Evolutionary conservation across 805 yeast species (phyloP).

Genomic region (Monosporozyma solicola): DNA sequence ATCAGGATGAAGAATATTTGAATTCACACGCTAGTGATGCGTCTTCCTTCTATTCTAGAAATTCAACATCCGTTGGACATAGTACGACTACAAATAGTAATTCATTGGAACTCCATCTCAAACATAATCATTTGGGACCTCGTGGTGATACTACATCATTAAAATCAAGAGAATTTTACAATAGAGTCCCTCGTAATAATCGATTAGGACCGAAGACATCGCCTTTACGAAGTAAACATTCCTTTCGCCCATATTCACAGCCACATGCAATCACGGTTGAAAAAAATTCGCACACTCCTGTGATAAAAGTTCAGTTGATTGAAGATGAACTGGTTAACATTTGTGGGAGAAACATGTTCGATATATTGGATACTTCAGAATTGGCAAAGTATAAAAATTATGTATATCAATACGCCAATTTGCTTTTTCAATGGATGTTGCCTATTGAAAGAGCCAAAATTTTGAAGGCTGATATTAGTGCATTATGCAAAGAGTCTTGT

Average conservation of each 20-base stretch:
- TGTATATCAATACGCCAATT: constrained; percentile 69
- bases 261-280: constrained; percentile 2
- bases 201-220: not conserved
- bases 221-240: not conserved
- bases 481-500: not conserved
- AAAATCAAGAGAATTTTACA: constrained; percentile 22
- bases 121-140: constrained; percentile 2
- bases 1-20: constrained; percentile 3
- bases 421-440: constrained; percentile 75
- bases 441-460: constrained; percentile 73
- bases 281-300: constrained; percentile 10
- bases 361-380: constrained; percentile 20
- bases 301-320: constrained; percentile 19
- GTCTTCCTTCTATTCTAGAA: not conserved
- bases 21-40: not conserved
- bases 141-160: constrained; percentile 12
- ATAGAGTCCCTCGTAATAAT: constrained; percentile 1
- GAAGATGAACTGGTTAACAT: constrained; percentile 23
- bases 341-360: constrained; percentile 10
- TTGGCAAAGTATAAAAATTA: constrained; percentile 25
- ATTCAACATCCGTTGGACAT: not conserved
- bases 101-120: not conserved
- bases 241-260: not conserved
- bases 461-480: constrained; percentile 41
- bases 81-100: constrained; percentile 1